phyloP scores from a whole-genome alignment of 306 rosid species.

The Trichosanthes truncata region DNA sequence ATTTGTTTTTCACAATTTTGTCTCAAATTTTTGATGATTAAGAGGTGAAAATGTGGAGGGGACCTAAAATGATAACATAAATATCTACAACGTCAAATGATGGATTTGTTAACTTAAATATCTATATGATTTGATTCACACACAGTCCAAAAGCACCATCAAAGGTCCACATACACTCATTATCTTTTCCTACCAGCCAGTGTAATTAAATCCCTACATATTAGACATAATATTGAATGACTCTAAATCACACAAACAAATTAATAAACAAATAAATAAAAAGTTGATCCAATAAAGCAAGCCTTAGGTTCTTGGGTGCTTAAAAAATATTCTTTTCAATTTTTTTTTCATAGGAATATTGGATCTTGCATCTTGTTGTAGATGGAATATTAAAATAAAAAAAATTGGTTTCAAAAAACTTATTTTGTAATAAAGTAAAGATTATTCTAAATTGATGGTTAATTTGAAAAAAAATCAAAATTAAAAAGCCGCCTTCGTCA shows the following conservation, averaged over 20 bases:
- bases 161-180: neutral
- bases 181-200: neutral
- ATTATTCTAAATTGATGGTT: neutral
- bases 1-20: no score
- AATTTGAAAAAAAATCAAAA: no score
- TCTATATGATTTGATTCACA: constrained; percentile 1
- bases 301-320: neutral
- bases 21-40: neutral
- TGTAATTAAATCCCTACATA: neutral
- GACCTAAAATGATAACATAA: neutral
- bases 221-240: neutral
- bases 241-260: neutral
- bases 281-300: neutral
- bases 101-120: constrained; percentile 5
- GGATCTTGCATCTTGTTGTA: neutral
- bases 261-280: neutral
- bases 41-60: neutral
- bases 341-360: neutral
- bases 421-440: neutral
- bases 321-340: neutral
- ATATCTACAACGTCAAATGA: constrained; percentile 3
- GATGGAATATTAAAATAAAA: neutral
- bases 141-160: neutral
- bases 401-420: neutral
- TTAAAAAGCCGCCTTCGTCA: no score